Evolutionary conservation across 495 filamentous ascomycete species (phyloP), one percentile per base, ranked within the genome.

Genomic region (Penicillium robsamsonii): DNA sequence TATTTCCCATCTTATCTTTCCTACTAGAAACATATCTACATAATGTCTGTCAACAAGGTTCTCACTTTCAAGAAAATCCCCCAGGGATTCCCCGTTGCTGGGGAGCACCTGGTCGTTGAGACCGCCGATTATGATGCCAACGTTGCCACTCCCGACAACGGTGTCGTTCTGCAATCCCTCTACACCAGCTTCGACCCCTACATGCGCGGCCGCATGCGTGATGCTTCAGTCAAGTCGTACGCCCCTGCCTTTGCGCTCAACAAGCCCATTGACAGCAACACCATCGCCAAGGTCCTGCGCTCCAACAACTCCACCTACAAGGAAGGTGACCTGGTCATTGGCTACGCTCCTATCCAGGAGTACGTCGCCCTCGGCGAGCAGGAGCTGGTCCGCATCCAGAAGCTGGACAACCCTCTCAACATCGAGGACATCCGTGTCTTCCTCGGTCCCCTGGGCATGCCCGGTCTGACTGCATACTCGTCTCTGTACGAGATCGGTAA

Each of bases 121-220:
- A 64, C 79, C 46, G 79, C 76, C 33, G 69, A 76, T 11, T 86
- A 93, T 72, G 89, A 93, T 70, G 67, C 83, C 56, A 72, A 82
- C n/a, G 75, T 82, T 29, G 58, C 79, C 1, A 80, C 86, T 25
- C 89, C 90, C 8, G 60, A 78, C 33, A 85, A 88, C 58, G 91
- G 92, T 31, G 65, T 96, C 27, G 83, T 85, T 35, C 67, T 87
- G 53, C 84, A 88, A 69, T 87, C 87, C 57, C 81, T 88, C 67
- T 91, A 87, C 68, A 79, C 85, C 70, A 95, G 90, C 55, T 89
- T 87, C 71, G 92, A 97, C 75, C 92, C 92, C 8, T 96, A 96
- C 78, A 85, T 88, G 73, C 87, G 92, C 29, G 89, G 90, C 50
- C 81, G 83, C 50, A 82, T 84, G 81, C 74, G 79, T 35, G 42